Evolutionary conservation across 2,329 filamentous ascomycete species (phyloP).

Genomic region (Hymenoscyphus repandus): DNA sequence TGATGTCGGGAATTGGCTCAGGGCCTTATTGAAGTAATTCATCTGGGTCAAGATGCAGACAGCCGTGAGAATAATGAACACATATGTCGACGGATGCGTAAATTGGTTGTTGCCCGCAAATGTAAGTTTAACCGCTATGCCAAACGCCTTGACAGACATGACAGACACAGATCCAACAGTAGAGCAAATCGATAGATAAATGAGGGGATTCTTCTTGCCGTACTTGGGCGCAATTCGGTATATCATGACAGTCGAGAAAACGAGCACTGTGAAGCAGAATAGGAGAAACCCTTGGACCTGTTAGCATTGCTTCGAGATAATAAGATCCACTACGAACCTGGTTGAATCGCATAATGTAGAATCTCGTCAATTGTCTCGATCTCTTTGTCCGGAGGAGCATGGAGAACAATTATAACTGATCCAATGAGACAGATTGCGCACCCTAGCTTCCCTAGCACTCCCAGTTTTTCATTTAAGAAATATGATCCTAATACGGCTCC

Average conservation of each 20-base stretch:
- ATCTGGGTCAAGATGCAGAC: slow-evolving; percentile 98
- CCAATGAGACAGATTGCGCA: slow-evolving; percentile 96
- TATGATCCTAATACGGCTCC: slow-evolving; percentile 93
- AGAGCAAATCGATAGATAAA: slow-evolving; percentile 97
- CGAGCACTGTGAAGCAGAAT: slow-evolving; percentile 73
- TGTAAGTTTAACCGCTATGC: slow-evolving; percentile 93
- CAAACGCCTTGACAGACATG: slow-evolving; percentile 99
- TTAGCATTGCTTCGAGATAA: not conserved
- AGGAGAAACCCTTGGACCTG: slow-evolving; percentile 71
- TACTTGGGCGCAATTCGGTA: slow-evolving; percentile 86
- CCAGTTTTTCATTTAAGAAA: slow-evolving; percentile 84
- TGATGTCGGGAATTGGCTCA: slow-evolving; percentile 94
- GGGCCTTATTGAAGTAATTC: slow-evolving; percentile 99
- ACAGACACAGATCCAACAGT: slow-evolving; percentile 95
- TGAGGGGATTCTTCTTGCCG: slow-evolving; percentile 90
- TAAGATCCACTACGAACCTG: slow-evolving; percentile 56
- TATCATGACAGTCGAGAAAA: slow-evolving; percentile 91
- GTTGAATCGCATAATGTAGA: slow-evolving; percentile 81
- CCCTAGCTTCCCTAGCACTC: slow-evolving; percentile 86
- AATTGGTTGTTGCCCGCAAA: slow-evolving; percentile 94
- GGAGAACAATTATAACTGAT: slow-evolving; percentile 93
- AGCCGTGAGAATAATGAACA: slow-evolving; percentile 87
- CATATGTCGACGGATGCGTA: slow-evolving; percentile 88
- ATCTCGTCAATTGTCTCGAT: slow-evolving; percentile 91
- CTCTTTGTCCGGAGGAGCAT: slow-evolving; percentile 89